These are phyloP conservation scores for Xylaria sp. DNA, from an alignment of 2,329 filamentous ascomycete species.

Conservation along the genomic window DNA sequence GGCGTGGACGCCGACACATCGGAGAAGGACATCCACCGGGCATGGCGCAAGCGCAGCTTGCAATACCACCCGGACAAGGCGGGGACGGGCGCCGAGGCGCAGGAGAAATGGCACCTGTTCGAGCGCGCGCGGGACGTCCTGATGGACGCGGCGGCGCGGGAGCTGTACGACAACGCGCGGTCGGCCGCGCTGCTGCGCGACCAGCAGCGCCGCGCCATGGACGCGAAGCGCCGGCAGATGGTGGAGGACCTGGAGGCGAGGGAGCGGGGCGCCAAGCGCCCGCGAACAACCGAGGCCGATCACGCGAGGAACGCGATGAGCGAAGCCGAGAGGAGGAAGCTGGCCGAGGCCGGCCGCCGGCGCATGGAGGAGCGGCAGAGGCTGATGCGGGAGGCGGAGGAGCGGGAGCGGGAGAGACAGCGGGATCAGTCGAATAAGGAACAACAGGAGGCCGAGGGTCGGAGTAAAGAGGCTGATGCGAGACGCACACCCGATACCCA, in stretches of 20 bases:
- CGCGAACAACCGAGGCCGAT: slow-evolving; percentile 54
- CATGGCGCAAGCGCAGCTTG: slow-evolving; percentile 77
- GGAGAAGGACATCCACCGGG: slow-evolving; percentile 76
- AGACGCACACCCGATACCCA: slow-evolving; percentile 32
- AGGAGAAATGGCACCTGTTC: slow-evolving; percentile 79
- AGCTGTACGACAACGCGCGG: slow-evolving; percentile 77
- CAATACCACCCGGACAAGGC: slow-evolving; percentile 95
- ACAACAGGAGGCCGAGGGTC: neutral
- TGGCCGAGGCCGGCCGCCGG: slow-evolving; percentile 40
- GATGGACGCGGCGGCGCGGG: slow-evolving; percentile 68
- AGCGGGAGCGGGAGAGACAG: slow-evolving; percentile 43
- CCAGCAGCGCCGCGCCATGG: slow-evolving; percentile 72
- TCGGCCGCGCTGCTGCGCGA: slow-evolving; percentile 71
- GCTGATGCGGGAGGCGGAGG: slow-evolving; percentile 46
- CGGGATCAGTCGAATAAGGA: slow-evolving; percentile 39
- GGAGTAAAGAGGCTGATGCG: slow-evolving; percentile 29
- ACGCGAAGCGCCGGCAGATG: slow-evolving; percentile 72
- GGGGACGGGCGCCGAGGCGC: slow-evolving; percentile 69
- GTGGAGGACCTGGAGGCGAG: slow-evolving; percentile 83
- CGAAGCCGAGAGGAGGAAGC: slow-evolving; percentile 36
- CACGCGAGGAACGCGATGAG: slow-evolving; percentile 22
- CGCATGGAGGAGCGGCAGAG: slow-evolving; percentile 46
- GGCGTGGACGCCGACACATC: slow-evolving; percentile 65
- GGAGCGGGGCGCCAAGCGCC: slow-evolving; percentile 67
- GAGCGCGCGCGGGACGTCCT: slow-evolving; percentile 87